These are phyloP conservation scores for Nakaseomyces glabratus DNA, from an alignment of 1,139 yeast species.

Conservation along the genomic window DNA sequence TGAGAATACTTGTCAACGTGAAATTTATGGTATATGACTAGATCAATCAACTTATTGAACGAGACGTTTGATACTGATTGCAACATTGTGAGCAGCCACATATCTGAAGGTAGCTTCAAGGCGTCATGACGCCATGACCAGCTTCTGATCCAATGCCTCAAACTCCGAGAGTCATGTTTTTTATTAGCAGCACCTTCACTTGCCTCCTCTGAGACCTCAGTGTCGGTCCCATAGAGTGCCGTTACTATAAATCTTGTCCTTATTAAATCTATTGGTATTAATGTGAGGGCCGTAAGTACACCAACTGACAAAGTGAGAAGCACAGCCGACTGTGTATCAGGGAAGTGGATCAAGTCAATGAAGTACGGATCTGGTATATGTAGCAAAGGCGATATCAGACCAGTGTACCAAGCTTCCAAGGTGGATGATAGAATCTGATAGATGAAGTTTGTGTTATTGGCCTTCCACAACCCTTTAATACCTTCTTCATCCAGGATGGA, in stretches of 20 bases:
- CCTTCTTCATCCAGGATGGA: constrained; percentile 72
- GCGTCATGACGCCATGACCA: constrained; percentile 36
- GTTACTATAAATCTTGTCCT: constrained; percentile 72
- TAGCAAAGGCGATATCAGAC: constrained; percentile 71
- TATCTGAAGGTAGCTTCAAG: constrained; percentile 21
- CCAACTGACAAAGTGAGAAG: constrained; percentile 63
- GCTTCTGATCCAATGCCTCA: constrained; percentile 30
- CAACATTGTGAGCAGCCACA: constrained; percentile 33
- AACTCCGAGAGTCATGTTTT: constrained; percentile 26
- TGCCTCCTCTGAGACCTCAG: neutral
- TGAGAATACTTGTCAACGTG: constrained; percentile 63
- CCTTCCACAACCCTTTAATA: constrained; percentile 75
- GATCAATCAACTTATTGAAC: constrained; percentile 61
- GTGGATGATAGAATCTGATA: constrained; percentile 68
- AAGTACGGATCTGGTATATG: constrained; percentile 89
- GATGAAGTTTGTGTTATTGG: constrained; percentile 76
- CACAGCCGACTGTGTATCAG: constrained; percentile 46
- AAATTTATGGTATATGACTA: constrained; percentile 52
- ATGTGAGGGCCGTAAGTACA: constrained; percentile 61
- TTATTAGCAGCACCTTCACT: constrained; percentile 1
- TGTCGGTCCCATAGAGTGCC: constrained; percentile 18
- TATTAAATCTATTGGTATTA: constrained; percentile 76
- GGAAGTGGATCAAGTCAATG: constrained; percentile 72
- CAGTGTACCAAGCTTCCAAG: constrained; percentile 86
- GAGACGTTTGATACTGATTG: constrained; percentile 47